Evolutionary conservation across 2,329 filamentous ascomycete genomes (phyloP), one percentile per base, ranked within the genome.

Genomic region (Sporothrix euskadiensis): DNA sequence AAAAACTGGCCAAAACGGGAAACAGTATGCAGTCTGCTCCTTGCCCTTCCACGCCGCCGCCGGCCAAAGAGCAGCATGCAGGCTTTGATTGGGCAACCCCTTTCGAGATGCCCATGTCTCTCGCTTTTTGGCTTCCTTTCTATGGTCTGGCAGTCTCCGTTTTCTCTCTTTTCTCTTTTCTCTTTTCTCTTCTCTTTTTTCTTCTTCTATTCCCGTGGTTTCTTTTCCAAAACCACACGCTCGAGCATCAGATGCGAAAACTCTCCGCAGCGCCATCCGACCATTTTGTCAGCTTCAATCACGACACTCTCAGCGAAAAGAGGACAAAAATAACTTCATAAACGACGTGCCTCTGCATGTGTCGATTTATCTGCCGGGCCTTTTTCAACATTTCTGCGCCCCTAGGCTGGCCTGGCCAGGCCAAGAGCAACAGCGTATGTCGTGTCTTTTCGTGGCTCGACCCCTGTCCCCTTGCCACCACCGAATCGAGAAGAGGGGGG

Each of bases 61-160:
- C 59, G 9, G n/a, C 35, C 19, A 65, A n/a, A 44, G n/a, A 71
- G 26, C 52, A 63, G 30, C 26, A 41, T 41, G 39, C 30, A 30
- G 57, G 56, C 12, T 39, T 57, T 72, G 71, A 72, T 68, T 72
- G 71, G 71, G 22, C 47, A 41, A 35, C 71, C 71, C 71, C 71
- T 56, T 49, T 68, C 49, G 70, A 56, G 30, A 47, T 52, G 41
- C 32, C 69, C 59, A 56, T 54, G 57, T 66, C 30, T 16, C 30
- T 44, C 19, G 22, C 26, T 47, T 71, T 41, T 14, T 22, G 35
- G 14, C 12, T 63, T 30, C 22, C 9, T 61, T 19, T 52, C 47
- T 49, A 14, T n/a, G 41, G 14, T 49, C 26, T n/a, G 8, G 26
- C n/a, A 3, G 26, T 8, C 26, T n/a, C n/a, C 44, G 9, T 7